Evolutionary conservation across 2,329 filamentous ascomycete genomes (phyloP), one percentile per base, ranked within the genome.

Genomic region (Neonectria hederae): DNA sequence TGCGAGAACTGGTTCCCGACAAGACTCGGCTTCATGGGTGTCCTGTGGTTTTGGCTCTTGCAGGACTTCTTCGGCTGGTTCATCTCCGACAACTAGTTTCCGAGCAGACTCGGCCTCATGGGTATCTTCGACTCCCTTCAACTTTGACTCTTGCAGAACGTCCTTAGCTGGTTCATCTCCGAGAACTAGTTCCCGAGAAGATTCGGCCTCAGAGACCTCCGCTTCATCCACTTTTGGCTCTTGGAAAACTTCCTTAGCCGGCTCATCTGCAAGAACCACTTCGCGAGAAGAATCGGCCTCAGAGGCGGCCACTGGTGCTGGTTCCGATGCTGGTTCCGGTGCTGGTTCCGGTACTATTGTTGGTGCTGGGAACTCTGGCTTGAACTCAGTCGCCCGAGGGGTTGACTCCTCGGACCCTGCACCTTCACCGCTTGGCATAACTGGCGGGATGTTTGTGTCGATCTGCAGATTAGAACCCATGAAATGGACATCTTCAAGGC

Each of bases 381-480:
- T 74, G n/a, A 68, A 61, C 19, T 82, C 83, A 5, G 89, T 89
- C 65, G 89, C 89, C 65, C 88, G 92, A 1, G 92, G 91, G 1
- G 91, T 94, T 0, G 86, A 84, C 72, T 92, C 87, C 68, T 89
- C 82, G 6, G 90, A 92, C 48, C 83, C 89, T 9, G 89, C 79
- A 28, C 85, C 74, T 54, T 89, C 86, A 9, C 79, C 72, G 10
- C 76, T 72, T 4, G 78, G 75, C 2, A 73, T 68, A 21, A 76
- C 59, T 17, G 77, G 69, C 11, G 73, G 64, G 24, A 76, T 22
- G 22, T 73, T 72, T 13, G 83, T 85, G 55, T 84, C 78, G 59
- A 85, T 78, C 6, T 76, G 77, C 28, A 85, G 76, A 32, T 66
- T 68, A 57, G 68, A 68, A 22, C 70, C 69, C 32, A 66, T 59